Base-by-base conservation (phyloP, 257 asterid species). In the Penstemon barbatus region DNA sequence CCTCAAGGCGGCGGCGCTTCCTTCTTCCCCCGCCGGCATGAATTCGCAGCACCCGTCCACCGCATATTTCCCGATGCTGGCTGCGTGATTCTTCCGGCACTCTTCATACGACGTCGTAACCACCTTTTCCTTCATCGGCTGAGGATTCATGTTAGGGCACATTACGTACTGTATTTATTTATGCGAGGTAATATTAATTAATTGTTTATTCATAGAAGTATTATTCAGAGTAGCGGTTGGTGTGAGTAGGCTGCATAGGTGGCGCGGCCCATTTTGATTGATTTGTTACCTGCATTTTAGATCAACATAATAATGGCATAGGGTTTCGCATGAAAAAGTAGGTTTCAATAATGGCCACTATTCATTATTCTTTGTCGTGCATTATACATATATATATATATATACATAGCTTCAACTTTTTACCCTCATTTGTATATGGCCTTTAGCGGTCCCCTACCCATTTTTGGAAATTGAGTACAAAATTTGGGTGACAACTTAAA, bases 1-100 rank as follows among this genome's bases (percentile, higher is more conserved):
- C 39, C 71, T 41, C 74, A 84, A 58, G 19, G 88, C 85, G 33
- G 76, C 80, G 44, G 58, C 51, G 79, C 73, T 86, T 6, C 89
- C 91, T 3, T 78, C 84, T 7, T 78, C 88, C 41, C 91, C 94
- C 8, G 78, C 84, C 48, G 94, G 84, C 96, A 89, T 86, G 74
- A 84, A 89, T 69, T 86, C 94, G 66, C 91, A 75, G 78, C 93
- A 86, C 3, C 94, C 96, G 57, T 89, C 96, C 3, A 84, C 86
- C 1, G 94, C 93, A 65, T 82, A 73, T 68, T 83, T 78, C 12
- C 96, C 96, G 18, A 86, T 81, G 68, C 81, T 77, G n/a, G 89
- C 96, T 37, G 93, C 91, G 80, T 89, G 96, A 66, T 89, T 89
- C 60, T 81, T 89, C 80, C 74, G 78, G 81, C 96, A 89, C 76